Conservation (phyloP, 768 basidiomycete species). For the Pleurotus citrinopileatus region DNA sequence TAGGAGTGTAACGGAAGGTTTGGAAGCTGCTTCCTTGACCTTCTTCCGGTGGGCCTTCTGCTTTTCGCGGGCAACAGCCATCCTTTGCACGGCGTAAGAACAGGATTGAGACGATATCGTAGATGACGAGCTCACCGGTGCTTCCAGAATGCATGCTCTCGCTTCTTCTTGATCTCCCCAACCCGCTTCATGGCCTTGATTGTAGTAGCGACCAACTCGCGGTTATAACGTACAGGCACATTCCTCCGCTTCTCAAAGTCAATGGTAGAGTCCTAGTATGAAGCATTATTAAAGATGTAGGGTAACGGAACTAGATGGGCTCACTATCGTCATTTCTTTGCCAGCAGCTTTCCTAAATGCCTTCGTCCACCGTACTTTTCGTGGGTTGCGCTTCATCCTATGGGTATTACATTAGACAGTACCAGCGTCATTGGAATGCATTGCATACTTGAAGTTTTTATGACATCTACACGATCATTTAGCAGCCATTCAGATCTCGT, state of each 20-base stretch:
- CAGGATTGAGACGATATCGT: background rate
- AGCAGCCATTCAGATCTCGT: background rate
- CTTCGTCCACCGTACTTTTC: slow-evolving; percentile 99
- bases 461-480: slow-evolving; percentile 65
- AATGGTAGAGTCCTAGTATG: slow-evolving; percentile 76
- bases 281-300: background rate
- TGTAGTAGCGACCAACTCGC: slow-evolving; percentile 89
- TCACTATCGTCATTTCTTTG: slow-evolving; percentile 98
- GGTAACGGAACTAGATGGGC: slow-evolving; percentile 23
- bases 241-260: slow-evolving; percentile 99
- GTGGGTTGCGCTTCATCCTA: slow-evolving; percentile 99
- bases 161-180: slow-evolving; percentile 83
- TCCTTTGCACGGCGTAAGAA: slow-evolving; percentile 42
- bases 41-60: slow-evolving; percentile 72
- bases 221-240: slow-evolving; percentile 94
- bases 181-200: slow-evolving; percentile 96
- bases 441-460: slow-evolving; percentile 95
- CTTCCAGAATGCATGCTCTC: slow-evolving; percentile 97
- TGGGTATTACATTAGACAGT: background rate
- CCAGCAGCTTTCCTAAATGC: slow-evolving; percentile 98
- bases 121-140: slow-evolving; percentile 52
- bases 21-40: slow-evolving; percentile 49
- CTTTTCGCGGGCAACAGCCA: slow-evolving; percentile 81
- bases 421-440: background rate
- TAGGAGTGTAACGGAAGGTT: slow-evolving; percentile 60